These are phyloP conservation scores for Penicillium decumbens DNA, from an alignment of 2,329 filamentous ascomycete species.

Conservation along the genomic window DNA sequence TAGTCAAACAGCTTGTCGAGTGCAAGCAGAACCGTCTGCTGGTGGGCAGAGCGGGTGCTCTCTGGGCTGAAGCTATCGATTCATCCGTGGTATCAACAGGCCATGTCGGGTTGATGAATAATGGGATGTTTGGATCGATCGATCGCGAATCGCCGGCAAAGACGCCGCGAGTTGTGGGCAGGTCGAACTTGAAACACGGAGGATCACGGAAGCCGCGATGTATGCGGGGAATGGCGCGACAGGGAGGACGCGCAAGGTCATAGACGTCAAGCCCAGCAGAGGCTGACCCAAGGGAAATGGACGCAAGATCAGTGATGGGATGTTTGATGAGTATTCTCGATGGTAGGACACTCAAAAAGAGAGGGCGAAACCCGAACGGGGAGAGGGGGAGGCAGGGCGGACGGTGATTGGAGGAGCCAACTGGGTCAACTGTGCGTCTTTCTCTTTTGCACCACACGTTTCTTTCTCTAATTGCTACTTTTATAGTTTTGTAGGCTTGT, in stretches of 20 bases:
- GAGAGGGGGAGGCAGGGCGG: slow-evolving; percentile 10
- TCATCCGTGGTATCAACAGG: slow-evolving; percentile 40
- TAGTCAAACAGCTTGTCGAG: slow-evolving; percentile 11
- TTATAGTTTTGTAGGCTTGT: background rate
- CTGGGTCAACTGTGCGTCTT: background rate
- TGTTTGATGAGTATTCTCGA: background rate
- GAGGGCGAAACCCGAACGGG: slow-evolving; percentile 6
- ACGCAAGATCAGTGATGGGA: slow-evolving; percentile 3
- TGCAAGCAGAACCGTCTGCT: slow-evolving; percentile 41
- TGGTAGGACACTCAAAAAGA: slow-evolving; percentile 6
- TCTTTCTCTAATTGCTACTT: background rate
- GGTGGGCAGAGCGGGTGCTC: slow-evolving; percentile 43
- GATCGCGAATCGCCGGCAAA: background rate
- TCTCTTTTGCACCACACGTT: background rate
- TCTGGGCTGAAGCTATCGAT: slow-evolving; percentile 36
- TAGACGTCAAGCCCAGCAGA: slow-evolving; percentile 20
- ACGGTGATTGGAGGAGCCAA: slow-evolving; percentile 24
- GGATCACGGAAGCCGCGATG: slow-evolving; percentile 18
- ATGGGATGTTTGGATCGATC: slow-evolving; percentile 4
- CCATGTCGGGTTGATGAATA: slow-evolving; percentile 29
- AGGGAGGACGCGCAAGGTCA: slow-evolving; percentile 22
- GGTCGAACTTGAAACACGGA: slow-evolving; percentile 11
- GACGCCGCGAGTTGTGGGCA: background rate
- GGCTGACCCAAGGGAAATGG: slow-evolving; percentile 9
- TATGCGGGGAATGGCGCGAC: slow-evolving; percentile 27